These are phyloP conservation scores for Podospora australis DNA, from an alignment of 495 filamentous ascomycete genomes.

Conservation along the genomic window DNA sequence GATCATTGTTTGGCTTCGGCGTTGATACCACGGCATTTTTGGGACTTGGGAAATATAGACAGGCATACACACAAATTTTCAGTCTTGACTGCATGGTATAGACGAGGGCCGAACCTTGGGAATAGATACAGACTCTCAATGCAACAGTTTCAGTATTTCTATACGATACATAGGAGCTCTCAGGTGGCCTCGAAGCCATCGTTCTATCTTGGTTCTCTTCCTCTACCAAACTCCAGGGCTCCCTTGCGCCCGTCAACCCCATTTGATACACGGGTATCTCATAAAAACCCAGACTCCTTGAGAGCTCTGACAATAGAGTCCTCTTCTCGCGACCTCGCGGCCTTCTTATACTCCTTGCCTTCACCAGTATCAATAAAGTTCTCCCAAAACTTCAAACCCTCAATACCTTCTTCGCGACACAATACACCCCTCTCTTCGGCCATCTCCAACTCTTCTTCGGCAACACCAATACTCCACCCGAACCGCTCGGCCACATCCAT, in stretches of 20 bases:
- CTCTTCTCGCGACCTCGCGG: conserved; percentile 13
- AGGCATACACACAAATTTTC: too few relatives aligned
- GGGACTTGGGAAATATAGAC: not conserved
- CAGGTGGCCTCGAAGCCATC: conserved; percentile 2
- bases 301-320: conserved; percentile 28
- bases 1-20: not conserved
- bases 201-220: too few relatives aligned
- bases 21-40: not conserved
- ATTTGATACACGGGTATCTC: conserved; percentile 9
- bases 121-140: too few relatives aligned
- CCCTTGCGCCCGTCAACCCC: not conserved
- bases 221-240: not conserved
- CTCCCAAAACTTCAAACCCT: conserved; percentile 76
- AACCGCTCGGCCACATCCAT: conserved; percentile 86
- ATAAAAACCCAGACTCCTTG: conserved; percentile 34
- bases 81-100: too few relatives aligned
- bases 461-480: conserved; percentile 98
- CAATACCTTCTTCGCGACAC: conserved; percentile 77
- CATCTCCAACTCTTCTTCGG: conserved; percentile 93
- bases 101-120: too few relatives aligned
- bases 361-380: conserved; percentile 53
- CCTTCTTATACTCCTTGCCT: conserved; percentile 19
- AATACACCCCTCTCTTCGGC: conserved; percentile 80
- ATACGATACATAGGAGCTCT: too few relatives aligned
- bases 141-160: too few relatives aligned